A percentile compares a stretch with the other conserved stretches of the same genome.
These are phyloP conservation scores for Diaporthe citrichinensis DNA, from an alignment of 2,329 filamentous ascomycete species.

Conservation along the genomic window DNA sequence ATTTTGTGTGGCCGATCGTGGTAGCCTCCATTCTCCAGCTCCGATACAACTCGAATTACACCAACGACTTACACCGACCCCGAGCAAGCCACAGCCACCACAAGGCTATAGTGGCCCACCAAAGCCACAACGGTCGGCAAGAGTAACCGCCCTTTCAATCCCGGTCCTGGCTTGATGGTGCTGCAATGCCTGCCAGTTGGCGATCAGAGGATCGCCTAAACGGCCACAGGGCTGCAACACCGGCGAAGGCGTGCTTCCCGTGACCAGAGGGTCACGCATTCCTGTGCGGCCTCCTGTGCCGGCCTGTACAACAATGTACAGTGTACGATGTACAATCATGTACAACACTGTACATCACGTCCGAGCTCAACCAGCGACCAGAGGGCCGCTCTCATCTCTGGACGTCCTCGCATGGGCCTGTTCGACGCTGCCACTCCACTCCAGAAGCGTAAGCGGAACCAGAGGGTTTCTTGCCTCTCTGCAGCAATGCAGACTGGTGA, in stretches of 20 bases:
- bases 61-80: not conserved
- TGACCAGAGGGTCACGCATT: not conserved
- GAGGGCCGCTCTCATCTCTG: not conserved
- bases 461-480: not conserved
- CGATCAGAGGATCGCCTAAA: not conserved
- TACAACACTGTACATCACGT: not conserved
- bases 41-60: too few species aligned
- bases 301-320: not conserved
- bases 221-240: not conserved
- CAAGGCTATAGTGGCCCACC: not conserved
- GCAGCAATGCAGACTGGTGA: not conserved
- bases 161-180: not conserved
- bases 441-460: not conserved
- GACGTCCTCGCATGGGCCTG: not conserved
- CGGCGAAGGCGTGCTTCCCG: not conserved
- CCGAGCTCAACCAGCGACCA: not conserved
- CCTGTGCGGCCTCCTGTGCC: not conserved
- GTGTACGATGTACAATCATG: not conserved
- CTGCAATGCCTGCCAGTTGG: not conserved
- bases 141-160: not conserved
- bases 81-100: not conserved
- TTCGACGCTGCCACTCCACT: not conserved
- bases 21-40: not conserved
- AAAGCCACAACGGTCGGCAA: not conserved
- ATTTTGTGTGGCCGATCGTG: not conserved